Percentiles rank a stretch among this genome's conserved stretches.
These are phyloP conservation scores for Stephania japonica DNA, from an alignment of 164 flowering plant genomes.

Conservation along the genomic window DNA sequence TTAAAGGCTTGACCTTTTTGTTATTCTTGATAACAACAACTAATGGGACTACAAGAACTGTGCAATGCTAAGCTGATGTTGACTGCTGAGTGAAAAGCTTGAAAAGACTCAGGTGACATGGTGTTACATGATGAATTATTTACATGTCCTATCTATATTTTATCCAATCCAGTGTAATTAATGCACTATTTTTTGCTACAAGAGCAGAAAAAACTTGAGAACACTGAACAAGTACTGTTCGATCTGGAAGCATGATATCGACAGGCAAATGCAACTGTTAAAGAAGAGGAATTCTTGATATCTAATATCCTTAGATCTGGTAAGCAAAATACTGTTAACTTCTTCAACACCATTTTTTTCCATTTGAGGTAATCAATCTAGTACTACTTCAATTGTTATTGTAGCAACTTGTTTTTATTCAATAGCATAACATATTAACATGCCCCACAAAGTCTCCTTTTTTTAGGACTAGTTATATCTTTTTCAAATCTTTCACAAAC, in stretches of 20 bases:
- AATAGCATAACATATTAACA: background rate
- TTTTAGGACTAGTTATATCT: no score
- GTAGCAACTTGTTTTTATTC: background rate
- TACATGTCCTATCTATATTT: no score
- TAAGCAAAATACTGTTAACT: constrained; percentile 23
- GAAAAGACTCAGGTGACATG: no score
- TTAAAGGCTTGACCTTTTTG: no score
- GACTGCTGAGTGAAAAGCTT: no score
- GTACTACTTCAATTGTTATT: no score
- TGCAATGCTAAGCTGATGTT: no score
- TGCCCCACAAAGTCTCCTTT: constrained; percentile 1
- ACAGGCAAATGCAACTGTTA: constrained; percentile 85
- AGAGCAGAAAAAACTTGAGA: constrained; percentile 57
- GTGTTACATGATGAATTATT: no score
- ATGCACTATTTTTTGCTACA: background rate
- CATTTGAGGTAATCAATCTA: background rate
- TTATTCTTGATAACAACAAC: no score
- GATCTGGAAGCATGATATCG: constrained; percentile 82
- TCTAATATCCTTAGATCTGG: constrained; percentile 87
- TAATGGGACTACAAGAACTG: no score
- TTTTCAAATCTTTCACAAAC: background rate
- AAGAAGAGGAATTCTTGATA: constrained; percentile 88
- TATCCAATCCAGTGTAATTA: no score
- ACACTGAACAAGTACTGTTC: constrained; percentile 41
- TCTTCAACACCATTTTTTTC: background rate